Evolutionary conservation across 768 basidiomycete genomes (phyloP).

Genomic region (Calocybe cyanea): DNA sequence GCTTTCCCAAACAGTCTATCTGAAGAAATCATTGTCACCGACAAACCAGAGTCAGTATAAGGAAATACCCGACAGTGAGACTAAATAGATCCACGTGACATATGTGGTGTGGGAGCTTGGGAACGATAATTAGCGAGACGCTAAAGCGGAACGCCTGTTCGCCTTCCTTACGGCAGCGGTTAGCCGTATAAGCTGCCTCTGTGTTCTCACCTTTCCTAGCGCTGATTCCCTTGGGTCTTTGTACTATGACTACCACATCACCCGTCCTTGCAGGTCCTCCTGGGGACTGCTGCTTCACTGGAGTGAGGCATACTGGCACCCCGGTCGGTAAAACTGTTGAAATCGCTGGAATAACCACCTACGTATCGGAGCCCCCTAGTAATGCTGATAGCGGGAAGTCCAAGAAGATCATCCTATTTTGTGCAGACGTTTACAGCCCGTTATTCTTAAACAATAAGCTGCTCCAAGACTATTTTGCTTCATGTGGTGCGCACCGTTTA

Average conservation of each 20-base stretch:
- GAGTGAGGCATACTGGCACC: conserved; percentile 48
- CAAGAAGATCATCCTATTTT: conserved; percentile 52
- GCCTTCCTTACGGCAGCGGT: too few species aligned
- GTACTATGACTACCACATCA: conserved; percentile 15
- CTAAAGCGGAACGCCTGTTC: too few species aligned
- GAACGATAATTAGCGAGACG: too few species aligned
- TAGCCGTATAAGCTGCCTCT: too few species aligned
- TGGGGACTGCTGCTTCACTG: conserved; percentile 50
- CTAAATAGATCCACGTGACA: too few species aligned
- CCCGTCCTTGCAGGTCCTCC: conserved; percentile 38
- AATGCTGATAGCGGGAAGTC: conserved; percentile 4
- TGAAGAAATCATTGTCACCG: too few species aligned
- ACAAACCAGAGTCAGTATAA: too few species aligned
- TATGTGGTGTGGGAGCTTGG: too few species aligned
- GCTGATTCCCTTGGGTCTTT: neutral
- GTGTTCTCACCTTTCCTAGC: neutral
- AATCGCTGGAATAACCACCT: conserved; percentile 46
- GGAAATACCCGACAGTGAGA: too few species aligned
- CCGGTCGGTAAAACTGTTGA: conserved; percentile 37
- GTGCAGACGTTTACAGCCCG: conserved; percentile 58
- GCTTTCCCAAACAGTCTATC: too few species aligned
- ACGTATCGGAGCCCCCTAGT: conserved; percentile 45
- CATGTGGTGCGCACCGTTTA: conserved; percentile 51
- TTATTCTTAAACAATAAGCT: conserved; percentile 56
- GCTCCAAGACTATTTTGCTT: conserved; percentile 62